Evolutionary conservation across 495 filamentous ascomycete genomes (phyloP).

Genomic region (Annulohypoxylon nitens): DNA sequence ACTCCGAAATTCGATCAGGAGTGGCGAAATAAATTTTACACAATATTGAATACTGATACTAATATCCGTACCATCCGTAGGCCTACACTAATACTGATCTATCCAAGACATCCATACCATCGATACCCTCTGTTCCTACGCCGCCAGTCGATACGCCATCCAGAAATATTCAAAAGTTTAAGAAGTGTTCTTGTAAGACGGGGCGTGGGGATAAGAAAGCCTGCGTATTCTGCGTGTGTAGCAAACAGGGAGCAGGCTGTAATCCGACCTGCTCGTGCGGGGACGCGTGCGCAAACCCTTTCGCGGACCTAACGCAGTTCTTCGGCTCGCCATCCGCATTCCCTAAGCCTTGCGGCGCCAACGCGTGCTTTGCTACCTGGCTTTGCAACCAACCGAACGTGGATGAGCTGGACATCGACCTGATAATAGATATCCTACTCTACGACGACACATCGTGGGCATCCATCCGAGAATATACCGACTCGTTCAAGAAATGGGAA

Average conservation of each 20-base stretch:
- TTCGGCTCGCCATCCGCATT: slow-evolving; percentile 45
- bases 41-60: slow-evolving; percentile 19
- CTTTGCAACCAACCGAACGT: slow-evolving; percentile 50
- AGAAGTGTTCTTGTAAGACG: slow-evolving; percentile 49
- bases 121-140: slow-evolving; percentile 44
- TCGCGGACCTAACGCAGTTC: slow-evolving; percentile 48
- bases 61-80: slow-evolving; percentile 25
- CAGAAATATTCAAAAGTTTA: slow-evolving; percentile 31
- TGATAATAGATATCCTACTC: slow-evolving; percentile 52
- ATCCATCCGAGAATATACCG: slow-evolving; percentile 43
- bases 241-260: slow-evolving; percentile 47
- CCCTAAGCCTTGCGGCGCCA: slow-evolving; percentile 47
- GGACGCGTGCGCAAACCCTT: slow-evolving; percentile 48
- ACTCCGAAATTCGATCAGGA: neutral
- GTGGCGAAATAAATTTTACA: neutral
- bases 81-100: slow-evolving; percentile 47
- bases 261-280: slow-evolving; percentile 45
- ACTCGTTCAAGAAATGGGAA: slow-evolving; percentile 50
- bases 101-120: slow-evolving; percentile 34
- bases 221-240: slow-evolving; percentile 49
- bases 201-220: slow-evolving; percentile 51
- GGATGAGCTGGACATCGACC: slow-evolving; percentile 48
- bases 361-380: slow-evolving; percentile 51
- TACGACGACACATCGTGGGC: slow-evolving; percentile 51
- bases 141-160: slow-evolving; percentile 45